These are phyloP conservation scores for Russula ochroleuca DNA, from an alignment of 768 basidiomycete species.

Conservation along the genomic window DNA sequence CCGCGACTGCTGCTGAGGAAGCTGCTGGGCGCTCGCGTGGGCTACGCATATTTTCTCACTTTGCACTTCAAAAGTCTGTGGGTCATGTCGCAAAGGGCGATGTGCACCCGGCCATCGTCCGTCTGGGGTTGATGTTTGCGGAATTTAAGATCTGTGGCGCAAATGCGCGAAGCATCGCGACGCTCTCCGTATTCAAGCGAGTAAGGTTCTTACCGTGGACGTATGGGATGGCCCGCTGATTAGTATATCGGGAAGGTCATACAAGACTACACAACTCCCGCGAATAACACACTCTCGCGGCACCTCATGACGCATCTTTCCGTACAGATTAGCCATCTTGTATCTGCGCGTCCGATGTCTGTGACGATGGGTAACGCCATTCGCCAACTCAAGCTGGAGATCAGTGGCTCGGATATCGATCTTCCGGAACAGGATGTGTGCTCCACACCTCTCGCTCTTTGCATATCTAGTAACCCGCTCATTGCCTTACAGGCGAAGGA, in stretches of 20 bases:
- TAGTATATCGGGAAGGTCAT: conserved; percentile 58
- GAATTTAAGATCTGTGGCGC: conserved; percentile 91
- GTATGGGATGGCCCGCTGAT: conserved; percentile 12
- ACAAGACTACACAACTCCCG: conserved; percentile 83
- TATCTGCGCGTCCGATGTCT: conserved; percentile 84
- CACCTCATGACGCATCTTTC: conserved; percentile 91
- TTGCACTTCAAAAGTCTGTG: conserved; percentile 62
- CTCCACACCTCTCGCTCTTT: conserved; percentile 25
- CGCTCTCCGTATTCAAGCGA: conserved; percentile 85
- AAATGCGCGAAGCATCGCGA: conserved; percentile 93
- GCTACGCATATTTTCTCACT: conserved; percentile 83
- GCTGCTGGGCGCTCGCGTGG: conserved; percentile 47
- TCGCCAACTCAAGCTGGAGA: conserved; percentile 91
- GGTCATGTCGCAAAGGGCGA: conserved; percentile 63
- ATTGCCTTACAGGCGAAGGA: conserved; percentile 70
- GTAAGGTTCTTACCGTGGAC: conserved; percentile 44
- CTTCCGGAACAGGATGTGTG: conserved; percentile 90
- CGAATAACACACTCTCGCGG: conserved; percentile 79
- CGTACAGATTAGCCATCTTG: conserved; percentile 88
- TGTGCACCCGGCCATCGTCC: conserved; percentile 85
- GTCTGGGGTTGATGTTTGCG: conserved; percentile 85
- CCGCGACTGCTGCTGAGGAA: conserved; percentile 34
- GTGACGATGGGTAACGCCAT: conserved; percentile 94
- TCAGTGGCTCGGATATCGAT: conserved; percentile 88
- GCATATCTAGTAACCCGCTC: conserved; percentile 3